Conservation (phyloP, 1,284 basidiomycete species). For the Puccinia hordei region DNA sequence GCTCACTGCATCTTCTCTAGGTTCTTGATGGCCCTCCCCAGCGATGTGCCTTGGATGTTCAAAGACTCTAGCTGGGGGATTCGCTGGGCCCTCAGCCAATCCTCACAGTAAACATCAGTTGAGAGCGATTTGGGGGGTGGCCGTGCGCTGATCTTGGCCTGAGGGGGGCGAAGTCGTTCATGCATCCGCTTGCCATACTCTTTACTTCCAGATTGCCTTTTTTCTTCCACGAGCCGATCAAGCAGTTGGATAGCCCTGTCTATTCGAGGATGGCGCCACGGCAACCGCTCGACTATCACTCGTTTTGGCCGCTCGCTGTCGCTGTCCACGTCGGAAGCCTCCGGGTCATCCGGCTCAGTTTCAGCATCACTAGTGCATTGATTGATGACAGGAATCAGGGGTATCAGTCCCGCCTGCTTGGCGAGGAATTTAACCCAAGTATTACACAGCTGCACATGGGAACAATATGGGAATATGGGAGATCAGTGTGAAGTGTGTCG, state of each 20-base stretch:
- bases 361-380: constrained; percentile 37
- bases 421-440: not conserved
- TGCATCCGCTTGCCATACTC: not conserved
- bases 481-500: no score
- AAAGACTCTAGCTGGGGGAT: not conserved
- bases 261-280: constrained; percentile 23
- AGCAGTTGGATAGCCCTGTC: not conserved
- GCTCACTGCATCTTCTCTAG: not conserved
- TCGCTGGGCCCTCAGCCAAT: not conserved
- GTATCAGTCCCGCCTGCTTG: not conserved
- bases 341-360: not conserved
- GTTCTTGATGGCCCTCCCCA: not conserved
- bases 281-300: not conserved
- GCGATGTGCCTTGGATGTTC: not conserved
- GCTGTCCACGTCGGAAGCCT: not conserved
- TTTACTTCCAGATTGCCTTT: constrained; percentile 10
- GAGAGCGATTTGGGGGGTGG: not conserved
- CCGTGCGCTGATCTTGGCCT: constrained; percentile 6
- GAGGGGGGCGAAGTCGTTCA: not conserved
- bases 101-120: not conserved
- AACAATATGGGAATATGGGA: not conserved
- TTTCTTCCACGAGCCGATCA: not conserved
- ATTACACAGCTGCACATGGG: not conserved
- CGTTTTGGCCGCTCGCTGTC: not conserved
- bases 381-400: constrained; percentile 3